Evolutionary conservation across 1,139 yeast species (phyloP).

Genomic region (Kodamaea alishanica): DNA sequence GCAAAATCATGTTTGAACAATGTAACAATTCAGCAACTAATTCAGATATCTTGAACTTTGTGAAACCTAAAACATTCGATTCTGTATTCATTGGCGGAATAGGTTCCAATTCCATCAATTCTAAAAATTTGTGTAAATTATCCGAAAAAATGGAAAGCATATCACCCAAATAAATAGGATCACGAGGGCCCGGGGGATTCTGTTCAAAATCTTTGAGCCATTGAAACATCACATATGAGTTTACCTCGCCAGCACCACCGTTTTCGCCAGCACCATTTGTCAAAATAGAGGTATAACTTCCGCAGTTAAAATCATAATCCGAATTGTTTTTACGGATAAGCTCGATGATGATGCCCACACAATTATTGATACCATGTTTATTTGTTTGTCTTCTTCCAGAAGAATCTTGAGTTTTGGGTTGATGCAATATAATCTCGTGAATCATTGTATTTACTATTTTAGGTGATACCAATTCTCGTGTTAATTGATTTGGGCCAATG

Average conservation of each 20-base stretch:
- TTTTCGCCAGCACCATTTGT: constrained; percentile 23
- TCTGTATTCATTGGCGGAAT: constrained; percentile 22
- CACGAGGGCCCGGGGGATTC: constrained; percentile 46
- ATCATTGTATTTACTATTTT: constrained; percentile 35
- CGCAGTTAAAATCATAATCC: constrained; percentile 47
- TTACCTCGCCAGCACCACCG: constrained; percentile 35
- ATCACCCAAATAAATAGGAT: constrained; percentile 46
- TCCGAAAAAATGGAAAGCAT: constrained; percentile 41
- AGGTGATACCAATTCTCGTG: constrained; percentile 43
- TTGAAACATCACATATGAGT: constrained; percentile 42
- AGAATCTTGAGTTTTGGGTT: constrained; percentile 14
- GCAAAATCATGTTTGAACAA: constrained; percentile 48
- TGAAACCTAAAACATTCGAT: constrained; percentile 33
- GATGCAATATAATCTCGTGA: constrained; percentile 39
- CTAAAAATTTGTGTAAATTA: constrained; percentile 30
- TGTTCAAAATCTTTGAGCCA: constrained; percentile 49
- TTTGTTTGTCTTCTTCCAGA: constrained; percentile 23
- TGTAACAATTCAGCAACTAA: constrained; percentile 46
- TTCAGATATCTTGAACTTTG: constrained; percentile 43
- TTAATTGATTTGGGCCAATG: constrained; percentile 47
- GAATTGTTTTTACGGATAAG: constrained; percentile 46
- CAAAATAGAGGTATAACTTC: constrained; percentile 34
- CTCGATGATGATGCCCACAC: constrained; percentile 48
- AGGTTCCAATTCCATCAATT: constrained; percentile 21
- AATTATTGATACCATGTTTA: constrained; percentile 46